phyloP scores from a whole-genome alignment of 1,139 yeast genomes.

The Pichia sp. region DNA sequence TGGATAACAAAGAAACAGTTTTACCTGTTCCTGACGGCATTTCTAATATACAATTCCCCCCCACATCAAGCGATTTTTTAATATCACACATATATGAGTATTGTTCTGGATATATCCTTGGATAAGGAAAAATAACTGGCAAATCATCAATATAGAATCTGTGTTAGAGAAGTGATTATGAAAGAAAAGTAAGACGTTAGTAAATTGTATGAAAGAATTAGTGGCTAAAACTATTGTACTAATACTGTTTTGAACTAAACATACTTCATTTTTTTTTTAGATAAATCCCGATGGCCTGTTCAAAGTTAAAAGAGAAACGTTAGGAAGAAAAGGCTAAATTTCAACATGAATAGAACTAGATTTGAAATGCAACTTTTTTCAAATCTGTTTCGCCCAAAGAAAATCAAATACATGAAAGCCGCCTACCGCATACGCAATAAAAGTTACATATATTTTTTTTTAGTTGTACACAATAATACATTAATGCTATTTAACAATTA shows the following conservation, averaged over 20 bases:
- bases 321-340: not conserved
- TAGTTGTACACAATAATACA: too few relatives aligned
- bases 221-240: not conserved
- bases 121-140: conserved; percentile 96
- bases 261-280: conserved; percentile 7
- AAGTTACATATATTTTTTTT: not conserved
- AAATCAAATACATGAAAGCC: not conserved
- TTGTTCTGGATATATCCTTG: conserved; percentile 95
- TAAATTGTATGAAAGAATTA: not conserved
- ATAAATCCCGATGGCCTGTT: not conserved
- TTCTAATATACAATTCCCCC: conserved; percentile 95
- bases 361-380: not conserved
- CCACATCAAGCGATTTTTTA: conserved; percentile 87
- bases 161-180: not conserved
- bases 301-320: not conserved
- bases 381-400: not conserved
- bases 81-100: conserved; percentile 96
- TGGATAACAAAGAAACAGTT: conserved; percentile 81
- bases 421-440: too few relatives aligned
- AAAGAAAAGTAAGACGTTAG: not conserved
- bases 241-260: not conserved
- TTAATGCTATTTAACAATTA: conserved; percentile 9
- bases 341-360: not conserved
- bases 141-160: conserved; percentile 89
- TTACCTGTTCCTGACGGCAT: conserved; percentile 99